Conservation (phyloP, 2,329 filamentous ascomycete genomes). For the Aspergillus quadricinctus region DNA sequence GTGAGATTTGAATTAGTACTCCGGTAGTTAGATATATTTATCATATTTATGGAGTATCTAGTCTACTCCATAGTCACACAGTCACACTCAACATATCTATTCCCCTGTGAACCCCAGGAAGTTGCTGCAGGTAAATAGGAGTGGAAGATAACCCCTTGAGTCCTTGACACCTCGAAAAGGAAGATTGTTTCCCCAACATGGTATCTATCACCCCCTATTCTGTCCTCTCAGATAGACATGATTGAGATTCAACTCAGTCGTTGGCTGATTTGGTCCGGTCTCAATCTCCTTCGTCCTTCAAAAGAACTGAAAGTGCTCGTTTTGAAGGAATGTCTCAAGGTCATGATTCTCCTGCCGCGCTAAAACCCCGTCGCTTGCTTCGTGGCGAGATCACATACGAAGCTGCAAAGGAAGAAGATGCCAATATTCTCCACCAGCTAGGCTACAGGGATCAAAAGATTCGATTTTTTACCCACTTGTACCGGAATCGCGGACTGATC, state of each 20-base stretch:
- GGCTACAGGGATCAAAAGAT: constrained; percentile 14
- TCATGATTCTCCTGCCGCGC: background rate
- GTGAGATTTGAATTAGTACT: too few relatives aligned
- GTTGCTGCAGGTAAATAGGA: too few relatives aligned
- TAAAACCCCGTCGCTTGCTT: constrained; percentile 11
- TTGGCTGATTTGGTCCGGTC: background rate
- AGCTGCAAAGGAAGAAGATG: constrained; percentile 16
- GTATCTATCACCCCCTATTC: too few relatives aligned
- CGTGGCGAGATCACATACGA: constrained; percentile 20
- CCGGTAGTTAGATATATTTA: too few relatives aligned
- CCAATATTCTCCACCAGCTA: constrained; percentile 21
- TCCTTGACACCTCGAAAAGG: too few relatives aligned
- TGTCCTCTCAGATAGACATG: too few relatives aligned
- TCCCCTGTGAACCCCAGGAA: too few relatives aligned
- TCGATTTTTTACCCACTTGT: constrained; percentile 11
- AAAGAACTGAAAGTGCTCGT: background rate
- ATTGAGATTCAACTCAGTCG: too few relatives aligned
- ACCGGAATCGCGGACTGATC: constrained; percentile 7
- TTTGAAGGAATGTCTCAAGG: background rate
- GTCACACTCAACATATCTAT: background rate
- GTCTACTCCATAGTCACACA: background rate
- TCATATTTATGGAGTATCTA: too few relatives aligned
- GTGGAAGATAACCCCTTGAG: too few relatives aligned
- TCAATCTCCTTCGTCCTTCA: background rate
- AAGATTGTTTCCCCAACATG: too few relatives aligned